Percentiles rank a stretch among this genome's conserved stretches.
These are phyloP conservation scores for Pleurotus salmoneostramineus DNA, from an alignment of 768 basidiomycete species.

Conservation along the genomic window DNA sequence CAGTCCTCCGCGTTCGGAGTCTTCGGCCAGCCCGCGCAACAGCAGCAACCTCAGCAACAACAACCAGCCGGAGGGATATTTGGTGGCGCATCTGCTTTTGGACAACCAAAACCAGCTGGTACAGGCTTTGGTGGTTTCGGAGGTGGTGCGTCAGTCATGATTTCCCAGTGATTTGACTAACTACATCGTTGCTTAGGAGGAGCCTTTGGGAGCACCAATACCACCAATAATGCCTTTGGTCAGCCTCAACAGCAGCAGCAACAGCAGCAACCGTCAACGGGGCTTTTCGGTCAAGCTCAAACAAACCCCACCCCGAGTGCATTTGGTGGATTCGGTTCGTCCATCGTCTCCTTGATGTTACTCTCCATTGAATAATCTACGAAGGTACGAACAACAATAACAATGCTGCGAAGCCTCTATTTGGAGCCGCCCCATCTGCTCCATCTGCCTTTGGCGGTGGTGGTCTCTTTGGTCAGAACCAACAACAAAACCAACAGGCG, in stretches of 20 bases:
- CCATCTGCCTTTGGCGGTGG: constrained; percentile 31
- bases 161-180: not conserved
- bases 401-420: constrained; percentile 41
- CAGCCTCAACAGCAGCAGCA: constrained; percentile 29
- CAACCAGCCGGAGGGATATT: constrained; percentile 21
- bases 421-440: constrained; percentile 42
- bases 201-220: not conserved
- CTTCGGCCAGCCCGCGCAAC: constrained; percentile 26
- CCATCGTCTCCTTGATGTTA: constrained; percentile 10
- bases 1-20: constrained; percentile 23
- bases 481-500: constrained; percentile 29
- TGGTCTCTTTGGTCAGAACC: constrained; percentile 30
- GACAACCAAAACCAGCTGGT: constrained; percentile 10
- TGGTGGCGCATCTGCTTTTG: constrained; percentile 18
- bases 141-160: constrained; percentile 1
- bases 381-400: constrained; percentile 23
- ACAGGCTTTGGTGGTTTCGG: constrained; percentile 8
- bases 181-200: not conserved
- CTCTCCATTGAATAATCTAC: constrained; percentile 18
- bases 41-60: constrained; percentile 13
- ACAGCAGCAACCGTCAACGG: constrained; percentile 18
- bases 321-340: constrained; percentile 37
- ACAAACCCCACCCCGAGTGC: constrained; percentile 20
- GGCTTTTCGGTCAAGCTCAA: constrained; percentile 27
- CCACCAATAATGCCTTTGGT: constrained; percentile 17